Conservation (phyloP, 306 rosid species). For the Sindora glabra region DNA sequence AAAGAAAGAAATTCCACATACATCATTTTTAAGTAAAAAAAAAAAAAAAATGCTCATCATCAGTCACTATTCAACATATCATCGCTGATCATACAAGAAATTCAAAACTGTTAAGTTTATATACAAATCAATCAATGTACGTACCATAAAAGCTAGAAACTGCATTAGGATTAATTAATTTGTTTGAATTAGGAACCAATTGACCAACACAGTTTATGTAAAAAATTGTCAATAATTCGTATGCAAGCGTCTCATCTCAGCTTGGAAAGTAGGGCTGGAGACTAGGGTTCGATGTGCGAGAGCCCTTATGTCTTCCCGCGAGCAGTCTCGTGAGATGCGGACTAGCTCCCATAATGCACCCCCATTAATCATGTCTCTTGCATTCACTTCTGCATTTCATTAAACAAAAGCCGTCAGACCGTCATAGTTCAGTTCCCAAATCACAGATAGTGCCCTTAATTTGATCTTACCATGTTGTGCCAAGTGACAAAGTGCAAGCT, state of each 20-base stretch:
- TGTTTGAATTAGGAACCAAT: no score
- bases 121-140: no score
- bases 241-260: conserved; percentile 74
- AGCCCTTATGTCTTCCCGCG: conserved; percentile 83
- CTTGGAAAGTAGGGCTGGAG: conserved; percentile 78
- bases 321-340: conserved; percentile 81
- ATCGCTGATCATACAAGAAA: no score
- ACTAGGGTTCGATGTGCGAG: conserved; percentile 82
- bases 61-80: no score
- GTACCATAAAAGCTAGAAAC: no score
- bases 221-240: conserved; percentile 27
- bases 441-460: background rate
- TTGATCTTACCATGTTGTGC: conserved; percentile 98
- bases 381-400: conserved; percentile 69
- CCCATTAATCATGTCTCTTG: conserved; percentile 82
- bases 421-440: conserved; percentile 1
- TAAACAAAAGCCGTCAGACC: conserved; percentile 16
- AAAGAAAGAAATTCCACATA: no score
- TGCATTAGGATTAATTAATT: no score
- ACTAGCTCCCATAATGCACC: conserved; percentile 97
- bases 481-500: conserved; percentile 94
- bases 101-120: no score
- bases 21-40: no score
- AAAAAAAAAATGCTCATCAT: no score
- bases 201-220: conserved; percentile 4